Evolutionary conservation across 164 flowering plant species (phyloP), one percentile per base, ranked within the genome.

Genomic region (Brasenia schreberi): DNA sequence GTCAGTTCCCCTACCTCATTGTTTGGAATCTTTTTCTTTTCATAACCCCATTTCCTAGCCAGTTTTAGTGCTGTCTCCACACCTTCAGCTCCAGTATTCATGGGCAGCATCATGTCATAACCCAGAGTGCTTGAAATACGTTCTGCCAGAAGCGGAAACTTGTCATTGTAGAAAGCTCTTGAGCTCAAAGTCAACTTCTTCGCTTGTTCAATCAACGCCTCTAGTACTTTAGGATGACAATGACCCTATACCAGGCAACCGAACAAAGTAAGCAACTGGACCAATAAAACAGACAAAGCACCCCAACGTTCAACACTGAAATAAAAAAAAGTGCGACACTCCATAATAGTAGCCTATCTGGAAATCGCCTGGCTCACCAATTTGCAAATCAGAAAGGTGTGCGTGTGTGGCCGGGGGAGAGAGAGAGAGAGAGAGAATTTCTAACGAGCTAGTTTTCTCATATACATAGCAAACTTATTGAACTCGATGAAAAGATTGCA

Each of bases 71-170:
- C 97, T 43, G 98, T 92, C 80, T 92, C 98, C 67, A 92, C 98
- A 56, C 93, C 98, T 81, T 92, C 99, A 63, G 99, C 99, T 63
- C 99, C 99, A 68, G 97, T 95, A 66, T 95, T 95, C 97, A 95
- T 95, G 5, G 99, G 99, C 18, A 95, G 85, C 69, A 86, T 91
- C 99, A 92, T 95, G 27, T 90, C 99, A 75, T 91, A 94, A 23
- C 92, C 96, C 82, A 94, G 85, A 77, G 89, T 77, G 75, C 64
- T 74, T 19, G 89, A 85, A 53, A 94, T 63, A 65, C 66, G 76
- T 80, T 87, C 86, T 0, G 99, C 97, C 72, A 87, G 84, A 61
- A 82, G 43, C 59, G 97, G 99, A 71, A 95, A 92, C 73, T 65
- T 78, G 73, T 92, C 92, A 80, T 92, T 95, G 66, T 92, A 82